phyloP scores from a whole-genome alignment of 2,329 filamentous ascomycete species.

The Ampelomyces quisqualis region DNA sequence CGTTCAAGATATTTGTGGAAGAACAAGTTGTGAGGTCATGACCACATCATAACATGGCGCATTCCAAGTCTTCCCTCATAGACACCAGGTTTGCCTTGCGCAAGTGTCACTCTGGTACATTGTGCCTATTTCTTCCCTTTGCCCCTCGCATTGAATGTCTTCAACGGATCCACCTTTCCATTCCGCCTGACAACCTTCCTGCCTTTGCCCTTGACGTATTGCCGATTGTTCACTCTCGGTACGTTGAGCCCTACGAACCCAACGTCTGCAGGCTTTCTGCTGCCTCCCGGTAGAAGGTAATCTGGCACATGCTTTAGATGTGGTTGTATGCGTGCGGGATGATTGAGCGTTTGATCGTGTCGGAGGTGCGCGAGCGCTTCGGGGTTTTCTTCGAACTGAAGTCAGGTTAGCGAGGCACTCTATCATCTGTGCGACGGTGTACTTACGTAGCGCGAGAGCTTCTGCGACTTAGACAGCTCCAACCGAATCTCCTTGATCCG shows the following conservation, averaged over 20 bases:
- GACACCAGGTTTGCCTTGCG: background rate
- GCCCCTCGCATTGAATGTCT: conserved; percentile 69
- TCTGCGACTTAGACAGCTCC: conserved; percentile 90
- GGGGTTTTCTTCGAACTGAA: conserved; percentile 94
- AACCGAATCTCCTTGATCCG: conserved; percentile 82
- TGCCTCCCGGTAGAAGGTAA: conserved; percentile 76
- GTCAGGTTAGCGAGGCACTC: conserved; percentile 11
- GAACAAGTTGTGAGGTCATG: too few species aligned
- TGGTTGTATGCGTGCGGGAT: conserved; percentile 78
- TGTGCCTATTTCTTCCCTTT: conserved; percentile 39
- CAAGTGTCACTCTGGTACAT: background rate
- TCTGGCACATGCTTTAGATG: conserved; percentile 87
- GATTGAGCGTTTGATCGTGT: conserved; percentile 79
- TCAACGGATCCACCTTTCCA: conserved; percentile 80
- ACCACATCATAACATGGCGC: too few species aligned
- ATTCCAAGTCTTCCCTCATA: too few species aligned
- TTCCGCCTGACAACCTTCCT: conserved; percentile 55
- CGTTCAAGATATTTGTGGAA: too few species aligned
- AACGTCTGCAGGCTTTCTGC: conserved; percentile 66
- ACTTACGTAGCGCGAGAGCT: conserved; percentile 55
- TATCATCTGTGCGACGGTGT: background rate
- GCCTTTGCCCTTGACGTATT: conserved; percentile 51
- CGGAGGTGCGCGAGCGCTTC: conserved; percentile 82
- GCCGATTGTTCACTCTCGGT: conserved; percentile 46
- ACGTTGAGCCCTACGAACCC: conserved; percentile 70